phyloP scores from a whole-genome alignment of 257 asterid species.

The Sherardia arvensis region DNA sequence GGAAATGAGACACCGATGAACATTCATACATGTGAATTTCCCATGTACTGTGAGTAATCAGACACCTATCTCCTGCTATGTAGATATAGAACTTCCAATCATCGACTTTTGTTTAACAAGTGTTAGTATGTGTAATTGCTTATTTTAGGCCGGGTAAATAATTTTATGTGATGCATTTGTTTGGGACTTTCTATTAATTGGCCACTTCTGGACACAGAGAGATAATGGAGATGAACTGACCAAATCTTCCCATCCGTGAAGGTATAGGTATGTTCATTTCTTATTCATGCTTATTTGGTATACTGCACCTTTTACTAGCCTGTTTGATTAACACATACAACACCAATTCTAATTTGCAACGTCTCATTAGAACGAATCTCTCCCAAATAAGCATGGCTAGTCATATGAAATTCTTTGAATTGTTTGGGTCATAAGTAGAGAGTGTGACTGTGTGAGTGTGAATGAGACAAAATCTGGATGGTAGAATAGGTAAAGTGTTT shows the following conservation, averaged over 20 bases:
- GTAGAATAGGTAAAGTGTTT: no score
- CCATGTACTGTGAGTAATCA: neutral
- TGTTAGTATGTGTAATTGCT: neutral
- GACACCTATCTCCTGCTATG: neutral
- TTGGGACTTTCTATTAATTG: neutral
- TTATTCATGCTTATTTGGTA: no score
- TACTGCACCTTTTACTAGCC: no score
- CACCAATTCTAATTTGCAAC: no score
- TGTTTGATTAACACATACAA: no score
- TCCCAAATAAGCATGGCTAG: no score
- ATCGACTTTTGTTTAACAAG: neutral
- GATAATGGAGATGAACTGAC: constrained; percentile 83
- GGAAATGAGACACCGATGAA: neutral
- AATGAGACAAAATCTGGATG: no score
- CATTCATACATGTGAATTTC: neutral
- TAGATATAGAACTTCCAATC: neutral
- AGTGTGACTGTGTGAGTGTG: no score
- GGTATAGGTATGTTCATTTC: constrained; percentile 56
- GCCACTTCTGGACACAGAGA: constrained; percentile 32
- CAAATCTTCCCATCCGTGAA: constrained; percentile 82
- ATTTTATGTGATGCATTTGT: neutral
- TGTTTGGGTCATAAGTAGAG: no score
- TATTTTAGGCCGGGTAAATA: neutral
- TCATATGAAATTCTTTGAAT: no score
- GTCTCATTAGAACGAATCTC: no score